A percentile compares a stretch with the other conserved stretches of the same genome.
These are phyloP conservation scores for Ganoderma boninense DNA, from an alignment of 1,284 basidiomycete species.

Conservation along the genomic window DNA sequence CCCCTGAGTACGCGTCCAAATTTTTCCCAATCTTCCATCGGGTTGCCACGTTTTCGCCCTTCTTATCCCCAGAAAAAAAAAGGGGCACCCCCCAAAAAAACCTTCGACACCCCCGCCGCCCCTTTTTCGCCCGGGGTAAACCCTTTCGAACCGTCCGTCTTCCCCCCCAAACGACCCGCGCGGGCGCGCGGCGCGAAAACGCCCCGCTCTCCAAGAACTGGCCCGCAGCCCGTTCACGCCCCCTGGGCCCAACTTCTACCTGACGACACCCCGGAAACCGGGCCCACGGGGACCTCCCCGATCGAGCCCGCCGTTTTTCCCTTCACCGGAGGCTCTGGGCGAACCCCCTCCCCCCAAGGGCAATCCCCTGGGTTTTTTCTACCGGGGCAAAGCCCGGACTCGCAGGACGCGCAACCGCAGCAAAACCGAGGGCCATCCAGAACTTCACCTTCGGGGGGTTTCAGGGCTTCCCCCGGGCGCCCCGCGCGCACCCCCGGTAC, in stretches of 20 bases:
- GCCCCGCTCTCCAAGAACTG: slow-evolving; percentile 70
- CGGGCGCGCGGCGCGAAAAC: slow-evolving; percentile 64
- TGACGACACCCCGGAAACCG: slow-evolving; percentile 31
- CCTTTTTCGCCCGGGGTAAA: slow-evolving; percentile 54
- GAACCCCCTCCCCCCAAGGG: slow-evolving; percentile 35
- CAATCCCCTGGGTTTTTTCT: slow-evolving; percentile 40
- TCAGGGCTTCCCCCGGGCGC: slow-evolving; percentile 68
- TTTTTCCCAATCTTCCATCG: not conserved
- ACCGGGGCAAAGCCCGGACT: slow-evolving; percentile 43
- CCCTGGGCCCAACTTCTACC: slow-evolving; percentile 52
- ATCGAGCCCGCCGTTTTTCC: slow-evolving; percentile 41
- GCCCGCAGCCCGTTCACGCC: slow-evolving; percentile 50
- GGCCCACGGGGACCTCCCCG: slow-evolving; percentile 57
- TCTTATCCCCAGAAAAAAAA: slow-evolving; percentile 19
- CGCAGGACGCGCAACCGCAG: slow-evolving; percentile 37
- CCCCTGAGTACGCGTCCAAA: slow-evolving; percentile 64
- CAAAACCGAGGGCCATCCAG: slow-evolving; percentile 57
- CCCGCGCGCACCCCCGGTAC: slow-evolving; percentile 67
- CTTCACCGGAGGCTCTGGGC: slow-evolving; percentile 38
- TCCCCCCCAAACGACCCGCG: slow-evolving; percentile 64
- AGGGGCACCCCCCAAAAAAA: slow-evolving; percentile 33
- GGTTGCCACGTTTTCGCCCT: not conserved
- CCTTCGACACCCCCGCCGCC: slow-evolving; percentile 64
- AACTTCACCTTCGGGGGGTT: slow-evolving; percentile 61
- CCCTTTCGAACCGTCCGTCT: slow-evolving; percentile 56